Evolutionary conservation across 1,139 yeast genomes (phyloP), one percentile per base, ranked within the genome.

Genomic region (Blastobotrys elegans): DNA sequence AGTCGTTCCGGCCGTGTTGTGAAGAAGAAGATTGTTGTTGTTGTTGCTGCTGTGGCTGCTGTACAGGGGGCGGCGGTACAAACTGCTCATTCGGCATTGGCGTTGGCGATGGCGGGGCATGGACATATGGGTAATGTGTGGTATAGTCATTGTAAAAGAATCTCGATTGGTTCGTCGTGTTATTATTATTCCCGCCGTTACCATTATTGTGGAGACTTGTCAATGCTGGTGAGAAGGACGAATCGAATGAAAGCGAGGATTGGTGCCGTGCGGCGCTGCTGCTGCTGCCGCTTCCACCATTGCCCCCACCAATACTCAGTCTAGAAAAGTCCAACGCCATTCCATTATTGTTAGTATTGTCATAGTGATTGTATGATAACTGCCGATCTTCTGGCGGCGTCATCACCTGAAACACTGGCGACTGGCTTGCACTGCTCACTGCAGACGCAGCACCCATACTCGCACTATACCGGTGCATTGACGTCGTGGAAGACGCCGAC

Each of bases 21-120:
- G 35, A 6, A 6, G 5, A 11, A 6, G 5, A n/a, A 7, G 27
- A 35, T 10, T 18, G 34, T 11, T 32, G 35, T 32, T 32, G 35
- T 11, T 32, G 35, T 32, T 7, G 33, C 14, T 31, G 29, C 10
- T 39, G 20, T 22, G 21, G 5, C 10, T 26, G 27, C 10, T 26
- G 20, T 2, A 39, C 20, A 17, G 21, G 6, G 13, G 40, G 40
- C 10, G 40, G 37, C 4, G 26, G 16, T 10, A 24, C 10, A 24
- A 24, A 24, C 27, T 24, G 27, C 5, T 24, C 27, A 24, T 24
- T 24, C 8, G 27, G 8, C 5, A 24, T 24, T 18, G 45, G 45
- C 14, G 45, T 24, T 18, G 45, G 45, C 14, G 45, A 42, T 13
- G 31, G 40, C 18, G 45, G 45, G 16, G 17, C 36, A 16, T 11